Evolutionary conservation across 345 rosid genomes (phyloP), one percentile per base, ranked within the genome.

Genomic region (Arabidopsis thaliana): DNA sequence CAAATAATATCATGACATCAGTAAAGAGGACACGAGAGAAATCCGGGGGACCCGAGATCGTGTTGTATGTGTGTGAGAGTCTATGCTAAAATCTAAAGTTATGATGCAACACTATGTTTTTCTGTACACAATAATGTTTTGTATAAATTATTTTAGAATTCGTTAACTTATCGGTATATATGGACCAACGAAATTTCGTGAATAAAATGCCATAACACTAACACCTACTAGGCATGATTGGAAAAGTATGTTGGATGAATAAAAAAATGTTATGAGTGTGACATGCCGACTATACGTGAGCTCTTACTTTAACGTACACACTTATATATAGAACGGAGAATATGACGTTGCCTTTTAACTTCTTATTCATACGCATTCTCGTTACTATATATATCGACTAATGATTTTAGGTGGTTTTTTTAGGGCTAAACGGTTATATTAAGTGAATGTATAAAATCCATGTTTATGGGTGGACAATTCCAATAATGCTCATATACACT

Each of bases 271-370:
- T 2, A 41, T 33, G 79, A 75, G 48, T 51, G 57, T 59, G 79
- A 75, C 73, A 67, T 67, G 63, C 62, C 59, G 78, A 74, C 51
- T 28, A 67, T 67, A 30, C 79, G 62, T 59, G 73, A 75, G 68
- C 73, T 67, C 55, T 59, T 75, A 75, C 79, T 75, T 75, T 67
- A 68, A 75, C 79, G 74, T 75, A 67, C 56, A 67, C 56, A 60
- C 42, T 56, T 67, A 14, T 42, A 22, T 67, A 50, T 75, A 36
- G 46, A 55, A 23, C 38, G 57, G 41, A 57, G 64, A 40, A 75
- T 59, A 12, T 67, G 79, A 67, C 79, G 62, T 67, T 75, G 46
- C 73, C 53, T 22, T 59, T 44, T 59, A 67, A 67, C 62, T 67
- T 67, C 56, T 48, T 48, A 46, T 48, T 65, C 50, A 65, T 73